These are phyloP conservation scores for Colletotrichum chrysophilum DNA, from an alignment of 2,329 filamentous ascomycete species.

Conservation along the genomic window DNA sequence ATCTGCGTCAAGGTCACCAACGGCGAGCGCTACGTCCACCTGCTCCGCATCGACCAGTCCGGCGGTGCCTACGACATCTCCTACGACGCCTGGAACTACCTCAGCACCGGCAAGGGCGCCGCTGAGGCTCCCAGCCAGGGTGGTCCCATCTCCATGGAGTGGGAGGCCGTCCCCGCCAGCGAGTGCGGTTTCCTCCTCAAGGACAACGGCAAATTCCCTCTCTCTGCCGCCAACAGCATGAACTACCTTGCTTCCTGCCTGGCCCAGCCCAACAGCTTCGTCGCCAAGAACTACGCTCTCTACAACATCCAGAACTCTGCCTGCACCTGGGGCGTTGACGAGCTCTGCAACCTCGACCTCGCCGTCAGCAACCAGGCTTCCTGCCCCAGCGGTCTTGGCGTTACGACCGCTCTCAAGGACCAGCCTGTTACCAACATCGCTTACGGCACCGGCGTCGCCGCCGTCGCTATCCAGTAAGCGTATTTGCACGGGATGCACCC, in stretches of 20 bases:
- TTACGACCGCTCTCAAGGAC: constrained; percentile 31
- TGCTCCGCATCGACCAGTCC: constrained; percentile 64
- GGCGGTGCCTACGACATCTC: constrained; percentile 62
- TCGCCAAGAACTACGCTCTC: constrained; percentile 56
- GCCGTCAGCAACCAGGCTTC: constrained; percentile 54
- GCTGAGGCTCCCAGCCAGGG: constrained; percentile 48
- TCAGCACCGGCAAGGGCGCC: constrained; percentile 55
- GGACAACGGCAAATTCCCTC: constrained; percentile 52
- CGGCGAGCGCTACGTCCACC: constrained; percentile 54
- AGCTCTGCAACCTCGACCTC: constrained; percentile 54
- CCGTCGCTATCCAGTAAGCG: constrained; percentile 11
- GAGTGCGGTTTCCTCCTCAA: constrained; percentile 57
- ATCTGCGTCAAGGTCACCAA: constrained; percentile 61
- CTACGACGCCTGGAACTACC: constrained; percentile 68
- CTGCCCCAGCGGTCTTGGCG: constrained; percentile 52
- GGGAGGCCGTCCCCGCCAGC: constrained; percentile 50
- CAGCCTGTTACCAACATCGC: constrained; percentile 55
- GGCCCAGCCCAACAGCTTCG: constrained; percentile 49
- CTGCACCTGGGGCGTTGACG: constrained; percentile 56
- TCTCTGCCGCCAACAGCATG: constrained; percentile 63
- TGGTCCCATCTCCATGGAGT: constrained; percentile 57
- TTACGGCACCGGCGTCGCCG: constrained; percentile 52
- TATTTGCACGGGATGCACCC: not conserved
- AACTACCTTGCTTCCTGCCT: constrained; percentile 56
- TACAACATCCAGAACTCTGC: constrained; percentile 58